Evolutionary conservation across 768 basidiomycete species (phyloP), one percentile per base, ranked within the genome.

Genomic region (Suillus occidentalis): DNA sequence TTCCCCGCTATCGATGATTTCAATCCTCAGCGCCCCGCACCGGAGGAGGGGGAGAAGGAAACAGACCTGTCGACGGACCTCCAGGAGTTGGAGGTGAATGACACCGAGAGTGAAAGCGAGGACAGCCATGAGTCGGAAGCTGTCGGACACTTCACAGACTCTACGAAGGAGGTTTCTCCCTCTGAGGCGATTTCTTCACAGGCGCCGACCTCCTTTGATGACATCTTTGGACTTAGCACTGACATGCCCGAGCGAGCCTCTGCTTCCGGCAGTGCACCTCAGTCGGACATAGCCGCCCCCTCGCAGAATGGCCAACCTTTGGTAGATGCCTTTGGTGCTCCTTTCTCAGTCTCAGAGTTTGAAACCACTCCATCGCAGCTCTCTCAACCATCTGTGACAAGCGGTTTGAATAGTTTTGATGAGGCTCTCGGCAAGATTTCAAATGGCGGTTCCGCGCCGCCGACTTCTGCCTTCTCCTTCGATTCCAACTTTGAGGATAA

Each of bases 381-480:
- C 28, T 50, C 61, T 18, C 71, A 69, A 53, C 70, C 71, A 59
- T 65, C 71, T 34, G 69, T 65, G 18, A 45, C 42, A 28, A 76
- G 64, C 22, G 77, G 72, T 22, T 67, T 88, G 1, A 87, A 81
- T 67, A 91, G 85, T 60, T 91, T 93, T 68, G 91, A 94, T 70
- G 90, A 92, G 72, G 88, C 89, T 1, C 81, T 94, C 72, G 84
- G 87, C 20, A 86, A 84, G 66, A 77, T 85, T 25, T 75, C 85
- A 0, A 72, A 73, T 39, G 78, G 75, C 43, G 71, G 75, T 10
- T 70, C 84, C 13, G 67, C 80, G 7, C 69, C 76, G 43, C 66
- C 72, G 1, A 60, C 55, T 7, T 74, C 78, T 8, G 71, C 76
- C 28, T 86, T 91, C 68, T 82, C 87, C 4, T 92, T 94, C 63